These are phyloP conservation scores for Penicillium goetzii DNA, from an alignment of 495 filamentous ascomycete species.

Conservation along the genomic window DNA sequence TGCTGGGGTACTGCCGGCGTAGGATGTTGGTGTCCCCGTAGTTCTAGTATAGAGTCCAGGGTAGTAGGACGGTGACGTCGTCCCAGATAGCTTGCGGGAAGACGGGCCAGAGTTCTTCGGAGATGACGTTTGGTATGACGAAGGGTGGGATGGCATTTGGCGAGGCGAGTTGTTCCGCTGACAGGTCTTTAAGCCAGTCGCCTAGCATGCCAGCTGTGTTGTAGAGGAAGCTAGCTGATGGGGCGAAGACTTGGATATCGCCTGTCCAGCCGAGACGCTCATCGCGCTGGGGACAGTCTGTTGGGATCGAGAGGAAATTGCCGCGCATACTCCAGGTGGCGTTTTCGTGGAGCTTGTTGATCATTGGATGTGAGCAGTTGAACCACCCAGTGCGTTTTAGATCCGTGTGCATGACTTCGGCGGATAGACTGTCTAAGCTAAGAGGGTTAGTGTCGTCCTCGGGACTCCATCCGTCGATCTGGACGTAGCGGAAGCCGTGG, in stretches of 20 bases:
- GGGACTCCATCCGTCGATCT: conserved; percentile 51
- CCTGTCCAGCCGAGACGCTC: conserved; percentile 63
- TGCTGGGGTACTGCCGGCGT: conserved; percentile 42
- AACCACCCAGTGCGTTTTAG: conserved; percentile 53
- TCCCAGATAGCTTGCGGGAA: conserved; percentile 49
- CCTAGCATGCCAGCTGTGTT: conserved; percentile 53
- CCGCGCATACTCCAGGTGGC: conserved; percentile 57
- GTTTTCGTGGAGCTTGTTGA: conserved; percentile 57
- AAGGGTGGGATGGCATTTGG: conserved; percentile 37
- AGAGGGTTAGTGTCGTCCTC: neutral
- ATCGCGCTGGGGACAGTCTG: conserved; percentile 60
- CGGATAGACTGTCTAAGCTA: conserved; percentile 39
- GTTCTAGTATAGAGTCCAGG: conserved; percentile 47
- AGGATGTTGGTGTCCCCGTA: conserved; percentile 49
- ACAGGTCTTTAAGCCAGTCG: conserved; percentile 53
- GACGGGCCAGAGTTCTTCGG: conserved; percentile 29
- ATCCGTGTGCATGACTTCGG: conserved; percentile 55
- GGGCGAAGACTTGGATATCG: conserved; percentile 56
- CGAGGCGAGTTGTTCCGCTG: conserved; percentile 41
- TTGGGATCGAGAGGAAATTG: conserved; percentile 59
- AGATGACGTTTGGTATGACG: conserved; percentile 46
- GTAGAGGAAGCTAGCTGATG: conserved; percentile 56
- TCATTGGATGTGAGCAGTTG: conserved; percentile 46
- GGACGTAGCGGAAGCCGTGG: conserved; percentile 60
- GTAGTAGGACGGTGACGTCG: conserved; percentile 48